A percentile compares a stretch with the other conserved stretches of the same genome.
These are phyloP conservation scores for Plasmodium gonderi DNA, from an alignment of 169 alveolate genomes.

Conservation along the genomic window DNA sequence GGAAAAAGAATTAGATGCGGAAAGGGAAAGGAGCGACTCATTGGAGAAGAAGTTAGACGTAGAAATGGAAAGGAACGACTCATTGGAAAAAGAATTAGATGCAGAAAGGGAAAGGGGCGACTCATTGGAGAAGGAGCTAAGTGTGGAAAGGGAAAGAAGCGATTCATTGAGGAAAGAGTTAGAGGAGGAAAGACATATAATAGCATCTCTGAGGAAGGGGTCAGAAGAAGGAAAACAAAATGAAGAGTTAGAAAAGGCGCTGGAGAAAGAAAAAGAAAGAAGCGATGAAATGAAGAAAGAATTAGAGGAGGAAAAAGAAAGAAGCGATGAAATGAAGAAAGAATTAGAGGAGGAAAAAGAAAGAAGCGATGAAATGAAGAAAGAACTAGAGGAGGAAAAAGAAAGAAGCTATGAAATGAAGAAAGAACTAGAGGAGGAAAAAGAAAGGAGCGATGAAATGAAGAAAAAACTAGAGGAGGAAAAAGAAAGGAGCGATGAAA, in stretches of 20 bases:
- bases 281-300: background rate
- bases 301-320: constrained; percentile 6
- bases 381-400: background rate
- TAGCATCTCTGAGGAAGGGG: background rate
- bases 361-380: background rate
- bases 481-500: background rate
- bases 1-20: no score
- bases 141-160: background rate
- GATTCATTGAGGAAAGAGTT: background rate
- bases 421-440: background rate
- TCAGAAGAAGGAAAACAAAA: background rate
- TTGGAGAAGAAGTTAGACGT: background rate
- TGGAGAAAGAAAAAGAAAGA: background rate
- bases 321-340: background rate
- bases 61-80: background rate
- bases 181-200: background rate
- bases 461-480: background rate
- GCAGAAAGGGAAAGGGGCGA: background rate
- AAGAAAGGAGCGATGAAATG: background rate
- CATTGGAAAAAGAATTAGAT: background rate
- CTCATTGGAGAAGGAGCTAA: background rate
- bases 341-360: background rate
- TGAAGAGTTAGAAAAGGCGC: no score
- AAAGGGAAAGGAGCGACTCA: background rate
- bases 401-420: background rate